Conservation (phyloP, 2,329 filamentous ascomycete genomes). For the Colletotrichum melonis region DNA sequence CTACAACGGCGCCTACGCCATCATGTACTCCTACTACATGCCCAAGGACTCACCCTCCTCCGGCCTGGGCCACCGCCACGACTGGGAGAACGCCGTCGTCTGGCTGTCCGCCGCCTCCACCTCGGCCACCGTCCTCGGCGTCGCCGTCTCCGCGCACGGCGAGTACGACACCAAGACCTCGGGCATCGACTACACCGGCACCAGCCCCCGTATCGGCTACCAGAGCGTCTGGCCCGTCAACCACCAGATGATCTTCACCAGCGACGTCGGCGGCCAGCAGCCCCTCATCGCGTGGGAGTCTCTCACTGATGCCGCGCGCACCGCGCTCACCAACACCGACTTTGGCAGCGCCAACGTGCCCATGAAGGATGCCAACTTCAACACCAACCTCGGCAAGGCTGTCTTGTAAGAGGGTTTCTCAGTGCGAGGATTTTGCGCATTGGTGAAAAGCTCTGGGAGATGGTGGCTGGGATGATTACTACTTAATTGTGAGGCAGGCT, state of each 20-base stretch:
- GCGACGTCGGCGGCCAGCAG: conserved; percentile 48
- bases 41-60: conserved; percentile 52
- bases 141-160: conserved; percentile 48
- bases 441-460: not conserved
- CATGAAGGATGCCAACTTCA: conserved; percentile 42
- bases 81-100: conserved; percentile 49
- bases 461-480: not conserved
- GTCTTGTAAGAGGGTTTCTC: not conserved
- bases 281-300: conserved; percentile 54
- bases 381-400: conserved; percentile 33
- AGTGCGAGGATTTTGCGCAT: rapidly evolving
- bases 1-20: conserved; percentile 43
- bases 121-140: conserved; percentile 43
- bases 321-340: conserved; percentile 48
- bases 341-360: conserved; percentile 54
- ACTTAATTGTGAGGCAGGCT: conserved; percentile 16
- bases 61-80: conserved; percentile 50
- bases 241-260: conserved; percentile 50
- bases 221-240: conserved; percentile 45
- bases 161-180: conserved; percentile 41
- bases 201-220: conserved; percentile 46
- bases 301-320: conserved; percentile 46
- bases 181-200: conserved; percentile 40
- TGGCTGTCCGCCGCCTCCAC: conserved; percentile 44
- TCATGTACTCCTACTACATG: conserved; percentile 52